Conservation (phyloP, 2,329 filamentous ascomycete genomes). For the Fusarium siculi region DNA sequence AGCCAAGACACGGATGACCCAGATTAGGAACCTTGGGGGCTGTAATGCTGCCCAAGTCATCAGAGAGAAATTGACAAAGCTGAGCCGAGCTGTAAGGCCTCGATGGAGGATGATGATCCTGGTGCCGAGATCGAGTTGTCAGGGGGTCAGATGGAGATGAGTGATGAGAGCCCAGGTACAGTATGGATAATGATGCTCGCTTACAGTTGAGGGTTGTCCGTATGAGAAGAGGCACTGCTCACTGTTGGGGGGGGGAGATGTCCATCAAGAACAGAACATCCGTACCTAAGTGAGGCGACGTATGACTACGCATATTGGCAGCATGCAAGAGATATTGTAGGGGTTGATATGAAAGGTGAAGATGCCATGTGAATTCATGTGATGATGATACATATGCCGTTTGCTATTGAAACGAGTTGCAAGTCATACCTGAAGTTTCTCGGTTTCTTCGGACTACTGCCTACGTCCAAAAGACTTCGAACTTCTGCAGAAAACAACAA, state of each 20-base stretch:
- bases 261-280: neutral
- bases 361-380: constrained; percentile 1
- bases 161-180: neutral
- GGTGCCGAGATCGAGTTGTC: constrained; percentile 1
- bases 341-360: neutral
- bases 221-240: neutral
- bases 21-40: neutral
- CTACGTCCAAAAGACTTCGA: neutral
- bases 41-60: constrained; percentile 23
- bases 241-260: neutral
- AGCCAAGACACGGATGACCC: neutral
- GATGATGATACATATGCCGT: neutral
- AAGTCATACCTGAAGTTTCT: neutral
- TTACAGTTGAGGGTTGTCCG: neutral
- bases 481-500: neutral
- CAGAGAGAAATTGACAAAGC: constrained; percentile 3
- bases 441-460: neutral
- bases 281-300: neutral
- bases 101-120: constrained; percentile 23
- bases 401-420: neutral
- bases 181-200: neutral
- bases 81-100: constrained; percentile 13
- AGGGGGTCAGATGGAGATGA: constrained; percentile 2
- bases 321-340: neutral
- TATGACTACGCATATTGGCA: neutral